phyloP scores from a whole-genome alignment of 2,329 filamentous ascomycete genomes.

The Alternaria postmessia region DNA sequence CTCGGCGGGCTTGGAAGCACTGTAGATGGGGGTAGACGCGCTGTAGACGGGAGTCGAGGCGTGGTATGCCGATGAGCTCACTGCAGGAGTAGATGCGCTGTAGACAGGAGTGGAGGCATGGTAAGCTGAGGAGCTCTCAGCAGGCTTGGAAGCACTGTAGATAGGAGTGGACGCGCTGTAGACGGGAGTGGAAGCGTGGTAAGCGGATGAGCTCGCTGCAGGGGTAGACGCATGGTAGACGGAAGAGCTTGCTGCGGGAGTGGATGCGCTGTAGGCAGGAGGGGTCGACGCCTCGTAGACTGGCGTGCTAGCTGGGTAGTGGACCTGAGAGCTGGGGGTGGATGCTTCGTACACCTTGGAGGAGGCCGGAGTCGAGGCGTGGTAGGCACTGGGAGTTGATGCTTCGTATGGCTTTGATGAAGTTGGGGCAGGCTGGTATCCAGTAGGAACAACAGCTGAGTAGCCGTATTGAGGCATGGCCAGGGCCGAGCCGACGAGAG shows the following conservation, averaged over 20 bases:
- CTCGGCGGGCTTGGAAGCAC: neutral
- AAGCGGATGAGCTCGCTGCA: neutral
- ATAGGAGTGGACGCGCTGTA: neutral
- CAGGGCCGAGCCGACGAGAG: constrained; percentile 41
- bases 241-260: neutral
- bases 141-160: neutral
- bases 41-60: neutral
- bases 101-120: neutral
- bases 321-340: neutral
- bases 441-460: constrained; percentile 9
- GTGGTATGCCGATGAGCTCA: constrained; percentile 1
- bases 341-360: constrained; percentile 5
- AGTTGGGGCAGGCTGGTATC: constrained; percentile 10
- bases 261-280: neutral
- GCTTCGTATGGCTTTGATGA: constrained; percentile 9
- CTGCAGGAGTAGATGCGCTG: constrained; percentile 3
- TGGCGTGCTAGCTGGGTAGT: neutral
- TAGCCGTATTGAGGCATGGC: constrained; percentile 38
- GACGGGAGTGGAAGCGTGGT: neutral
- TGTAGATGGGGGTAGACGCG: neutral
- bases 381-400: constrained; percentile 7
- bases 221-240: neutral
- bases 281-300: constrained; percentile 6
- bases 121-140: neutral
- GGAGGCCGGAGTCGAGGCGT: neutral